Conservation (phyloP, 495 filamentous ascomycete species). For the Ramalina intermedia region DNA sequence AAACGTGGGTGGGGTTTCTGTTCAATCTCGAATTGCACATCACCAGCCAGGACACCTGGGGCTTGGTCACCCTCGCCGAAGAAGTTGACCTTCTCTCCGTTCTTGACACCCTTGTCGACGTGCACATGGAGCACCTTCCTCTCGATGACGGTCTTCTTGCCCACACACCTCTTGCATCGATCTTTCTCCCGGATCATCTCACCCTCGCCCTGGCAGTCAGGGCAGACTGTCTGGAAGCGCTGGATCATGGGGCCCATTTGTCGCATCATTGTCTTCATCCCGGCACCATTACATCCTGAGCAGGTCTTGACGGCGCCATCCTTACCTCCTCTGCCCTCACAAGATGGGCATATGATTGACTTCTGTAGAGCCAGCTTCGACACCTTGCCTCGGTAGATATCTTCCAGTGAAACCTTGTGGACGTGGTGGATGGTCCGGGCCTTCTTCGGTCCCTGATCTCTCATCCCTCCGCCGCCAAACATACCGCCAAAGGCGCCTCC, state of each 20-base stretch:
- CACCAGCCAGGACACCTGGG: slow-evolving; percentile 80
- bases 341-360: slow-evolving; percentile 90
- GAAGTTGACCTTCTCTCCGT: slow-evolving; percentile 91
- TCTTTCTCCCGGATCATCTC: slow-evolving; percentile 94
- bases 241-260: slow-evolving; percentile 99
- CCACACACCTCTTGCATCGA: slow-evolving; percentile 81
- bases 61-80: slow-evolving; percentile 93
- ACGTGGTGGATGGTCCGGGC: slow-evolving; percentile 93
- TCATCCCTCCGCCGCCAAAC: slow-evolving; percentile 66
- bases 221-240: slow-evolving; percentile 97
- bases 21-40: slow-evolving; percentile 95
- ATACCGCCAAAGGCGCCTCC: slow-evolving; percentile 65
- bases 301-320: slow-evolving; percentile 92
- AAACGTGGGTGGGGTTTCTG: slow-evolving; percentile 94
- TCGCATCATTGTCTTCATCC: slow-evolving; percentile 99
- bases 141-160: slow-evolving; percentile 96
- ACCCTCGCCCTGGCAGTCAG: slow-evolving; percentile 92
- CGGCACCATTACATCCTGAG: slow-evolving; percentile 74
- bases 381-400: slow-evolving; percentile 95
- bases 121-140: slow-evolving; percentile 97
- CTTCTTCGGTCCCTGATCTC: slow-evolving; percentile 76
- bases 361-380: slow-evolving; percentile 96
- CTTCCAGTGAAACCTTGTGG: slow-evolving; percentile 94
- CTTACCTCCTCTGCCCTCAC: slow-evolving; percentile 91
- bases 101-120: slow-evolving; percentile 86